Conservation (phyloP, 2,329 filamentous ascomycete genomes). For the Fusarium bulbicola region DNA sequence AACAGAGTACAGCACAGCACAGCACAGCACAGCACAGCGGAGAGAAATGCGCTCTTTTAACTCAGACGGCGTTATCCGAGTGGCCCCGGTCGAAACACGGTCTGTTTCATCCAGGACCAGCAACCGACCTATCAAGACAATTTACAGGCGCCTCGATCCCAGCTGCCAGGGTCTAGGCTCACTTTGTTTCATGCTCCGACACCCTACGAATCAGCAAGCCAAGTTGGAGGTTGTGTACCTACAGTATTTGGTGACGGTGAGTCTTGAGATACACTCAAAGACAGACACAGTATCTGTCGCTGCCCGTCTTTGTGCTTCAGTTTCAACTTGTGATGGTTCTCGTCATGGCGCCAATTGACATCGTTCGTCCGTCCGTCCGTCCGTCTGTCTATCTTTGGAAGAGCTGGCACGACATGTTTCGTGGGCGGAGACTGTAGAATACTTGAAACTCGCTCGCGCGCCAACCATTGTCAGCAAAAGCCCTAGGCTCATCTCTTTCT, state of each 20-base stretch:
- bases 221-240: background rate
- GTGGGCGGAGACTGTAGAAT: constrained; percentile 3
- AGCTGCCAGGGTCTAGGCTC: constrained; percentile 39
- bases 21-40: background rate
- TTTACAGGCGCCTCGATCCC: constrained; percentile 35
- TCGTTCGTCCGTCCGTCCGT: background rate
- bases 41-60: constrained; percentile 19
- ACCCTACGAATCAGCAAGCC: constrained; percentile 35
- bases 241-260: background rate
- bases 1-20: background rate
- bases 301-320: constrained; percentile 19
- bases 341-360: background rate
- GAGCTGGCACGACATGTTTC: constrained; percentile 3
- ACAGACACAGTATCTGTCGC: constrained; percentile 6
- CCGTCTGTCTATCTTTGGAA: constrained; percentile 3
- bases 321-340: constrained; percentile 12
- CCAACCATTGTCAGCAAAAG: constrained; percentile 9
- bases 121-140: constrained; percentile 39
- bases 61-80: constrained; percentile 33
- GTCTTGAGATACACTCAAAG: background rate
- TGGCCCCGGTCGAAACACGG: constrained; percentile 41
- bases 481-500: constrained; percentile 34
- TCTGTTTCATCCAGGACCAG: constrained; percentile 41
- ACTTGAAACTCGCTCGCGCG: constrained; percentile 12
- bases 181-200: constrained; percentile 41